Conservation (phyloP, 495 filamentous ascomycete species). For the Penicillium parvum region DNA sequence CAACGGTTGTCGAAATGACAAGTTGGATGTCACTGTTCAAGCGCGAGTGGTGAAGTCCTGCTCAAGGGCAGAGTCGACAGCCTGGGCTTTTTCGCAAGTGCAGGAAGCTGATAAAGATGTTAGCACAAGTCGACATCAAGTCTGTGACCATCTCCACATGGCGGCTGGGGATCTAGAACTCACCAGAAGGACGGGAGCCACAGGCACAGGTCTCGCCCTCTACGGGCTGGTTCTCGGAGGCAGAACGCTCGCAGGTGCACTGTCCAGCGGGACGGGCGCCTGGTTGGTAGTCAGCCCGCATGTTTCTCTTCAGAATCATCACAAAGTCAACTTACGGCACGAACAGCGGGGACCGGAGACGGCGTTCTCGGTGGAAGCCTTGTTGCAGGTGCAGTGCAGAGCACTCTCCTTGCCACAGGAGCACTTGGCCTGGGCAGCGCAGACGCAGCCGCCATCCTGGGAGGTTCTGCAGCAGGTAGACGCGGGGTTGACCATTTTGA, state of each 20-base stretch:
- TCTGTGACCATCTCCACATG: not conserved
- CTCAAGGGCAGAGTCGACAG: conserved; percentile 52
- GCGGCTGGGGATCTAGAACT: conserved; percentile 20
- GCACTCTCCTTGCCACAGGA: conserved; percentile 85
- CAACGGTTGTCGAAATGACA: conserved; percentile 3
- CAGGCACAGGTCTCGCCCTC: conserved; percentile 65
- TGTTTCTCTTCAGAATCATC: not conserved
- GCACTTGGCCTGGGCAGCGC: conserved; percentile 65
- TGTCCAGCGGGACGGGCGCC: conserved; percentile 67
- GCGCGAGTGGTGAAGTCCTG: conserved; percentile 70
- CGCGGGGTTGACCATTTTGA: conserved; percentile 49
- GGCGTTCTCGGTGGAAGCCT: conserved; percentile 69
- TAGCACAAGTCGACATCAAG: not conserved
- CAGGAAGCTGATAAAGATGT: conserved; percentile 56
- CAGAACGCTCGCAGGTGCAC: conserved; percentile 76
- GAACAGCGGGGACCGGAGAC: conserved; percentile 74
- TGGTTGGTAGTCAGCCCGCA: conserved; percentile 22
- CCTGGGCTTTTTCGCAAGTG: conserved; percentile 73
- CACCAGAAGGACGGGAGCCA: conserved; percentile 67
- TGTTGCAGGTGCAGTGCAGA: conserved; percentile 80
- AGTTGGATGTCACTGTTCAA: conserved; percentile 6
- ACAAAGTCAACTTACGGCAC: conserved; percentile 55
- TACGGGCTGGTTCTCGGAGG: conserved; percentile 62
- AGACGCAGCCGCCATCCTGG: conserved; percentile 51
- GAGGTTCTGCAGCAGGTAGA: conserved; percentile 62